Evolutionary conservation across 2,329 filamentous ascomycete species (phyloP).

Genomic region (Venturia aucupariae): DNA sequence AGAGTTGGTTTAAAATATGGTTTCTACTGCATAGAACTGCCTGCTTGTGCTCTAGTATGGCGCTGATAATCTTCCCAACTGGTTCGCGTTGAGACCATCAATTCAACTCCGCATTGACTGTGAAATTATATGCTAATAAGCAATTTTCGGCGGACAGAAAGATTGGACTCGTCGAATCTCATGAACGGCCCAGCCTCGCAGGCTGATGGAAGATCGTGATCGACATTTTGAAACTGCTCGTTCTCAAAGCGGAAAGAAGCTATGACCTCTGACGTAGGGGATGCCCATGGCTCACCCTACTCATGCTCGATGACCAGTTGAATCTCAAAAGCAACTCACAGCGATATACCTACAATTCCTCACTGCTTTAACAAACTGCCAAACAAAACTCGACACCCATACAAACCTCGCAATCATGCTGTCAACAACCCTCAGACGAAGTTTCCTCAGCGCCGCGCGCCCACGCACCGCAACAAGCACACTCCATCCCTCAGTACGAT

Average conservation of each 20-base stretch:
- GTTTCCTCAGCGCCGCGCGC: background rate
- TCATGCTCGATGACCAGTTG: background rate
- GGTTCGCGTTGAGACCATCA: too few species aligned
- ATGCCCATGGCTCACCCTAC: background rate
- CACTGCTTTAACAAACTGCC: background rate
- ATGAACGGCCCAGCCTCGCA: background rate
- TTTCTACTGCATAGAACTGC: too few species aligned
- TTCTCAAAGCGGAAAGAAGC: background rate
- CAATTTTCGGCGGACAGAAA: too few species aligned
- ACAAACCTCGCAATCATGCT: background rate
- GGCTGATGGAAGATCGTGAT: too few species aligned
- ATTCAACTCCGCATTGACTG: too few species aligned
- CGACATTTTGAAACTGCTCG: background rate
- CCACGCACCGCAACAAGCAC: background rate
- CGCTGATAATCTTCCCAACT: too few species aligned
- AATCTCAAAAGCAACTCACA: background rate
- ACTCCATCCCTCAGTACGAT: background rate
- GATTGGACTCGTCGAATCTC: too few species aligned
- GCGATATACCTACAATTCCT: background rate
- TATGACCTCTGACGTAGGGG: constrained; percentile 3
- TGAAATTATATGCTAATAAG: too few species aligned
- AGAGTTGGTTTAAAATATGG: too few species aligned
- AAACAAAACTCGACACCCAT: background rate
- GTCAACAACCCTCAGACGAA: background rate
- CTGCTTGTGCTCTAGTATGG: too few species aligned